Percentiles rank a stretch among this genome's conserved stretches.
Conservation (phyloP, 208 protist species). For the Hexamita inflata region DNA sequence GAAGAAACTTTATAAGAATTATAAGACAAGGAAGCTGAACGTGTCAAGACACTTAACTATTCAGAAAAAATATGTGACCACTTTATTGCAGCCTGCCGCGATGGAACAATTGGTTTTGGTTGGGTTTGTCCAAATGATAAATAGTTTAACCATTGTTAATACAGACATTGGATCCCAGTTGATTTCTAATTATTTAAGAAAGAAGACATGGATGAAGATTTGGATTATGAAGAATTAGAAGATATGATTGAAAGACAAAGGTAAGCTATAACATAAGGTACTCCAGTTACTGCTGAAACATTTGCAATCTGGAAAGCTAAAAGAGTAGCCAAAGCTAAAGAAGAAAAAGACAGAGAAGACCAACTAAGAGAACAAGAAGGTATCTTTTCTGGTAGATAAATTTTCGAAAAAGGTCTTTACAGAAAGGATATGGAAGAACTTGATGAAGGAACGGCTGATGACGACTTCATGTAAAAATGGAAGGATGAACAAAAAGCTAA, state of each 20-base stretch:
- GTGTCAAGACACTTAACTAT: neutral
- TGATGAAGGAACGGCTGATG: no score
- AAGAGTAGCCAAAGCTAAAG: neutral
- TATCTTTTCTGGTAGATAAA: no score
- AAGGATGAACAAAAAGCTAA: no score
- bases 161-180: constrained; percentile 10
- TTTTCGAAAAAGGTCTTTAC: no score
- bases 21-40: neutral
- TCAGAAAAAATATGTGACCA: neutral
- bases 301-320: constrained; percentile 10
- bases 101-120: neutral
- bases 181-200: neutral
- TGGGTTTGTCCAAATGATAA: neutral
- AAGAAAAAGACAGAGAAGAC: neutral
- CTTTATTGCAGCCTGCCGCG: neutral
- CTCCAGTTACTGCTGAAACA: neutral
- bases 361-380: neutral
- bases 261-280: constrained; percentile 5
- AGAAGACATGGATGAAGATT: constrained; percentile 16
- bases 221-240: constrained; percentile 20
- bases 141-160: neutral
- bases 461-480: no score
- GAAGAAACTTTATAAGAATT: neutral
- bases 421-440: no score
- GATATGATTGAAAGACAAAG: neutral